Percentiles rank a stretch among this genome's conserved stretches.
phyloP scores from a whole-genome alignment of 2,329 filamentous ascomycete genomes.

The Aspergillus persii region DNA sequence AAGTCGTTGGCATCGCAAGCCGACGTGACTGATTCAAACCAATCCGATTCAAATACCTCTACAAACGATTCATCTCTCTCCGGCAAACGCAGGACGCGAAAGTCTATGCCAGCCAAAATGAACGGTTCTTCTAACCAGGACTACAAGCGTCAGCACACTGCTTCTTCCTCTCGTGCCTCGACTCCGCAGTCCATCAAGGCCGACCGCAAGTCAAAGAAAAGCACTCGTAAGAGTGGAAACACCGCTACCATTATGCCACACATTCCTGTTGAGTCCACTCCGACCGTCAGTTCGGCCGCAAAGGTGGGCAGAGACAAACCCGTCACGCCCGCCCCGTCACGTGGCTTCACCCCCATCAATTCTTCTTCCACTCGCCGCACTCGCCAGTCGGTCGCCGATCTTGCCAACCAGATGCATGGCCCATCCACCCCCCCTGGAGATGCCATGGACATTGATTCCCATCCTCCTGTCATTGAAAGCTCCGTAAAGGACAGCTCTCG shows the following conservation, averaged over 20 bases:
- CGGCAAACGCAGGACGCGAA: slow-evolving; percentile 12
- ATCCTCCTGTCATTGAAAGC: not conserved
- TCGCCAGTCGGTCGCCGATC: not conserved
- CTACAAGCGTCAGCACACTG: slow-evolving; percentile 4
- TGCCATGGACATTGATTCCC: not conserved
- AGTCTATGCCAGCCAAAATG: slow-evolving; percentile 17
- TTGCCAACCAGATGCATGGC: not conserved
- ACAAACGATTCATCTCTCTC: slow-evolving; percentile 5
- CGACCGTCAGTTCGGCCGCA: not conserved
- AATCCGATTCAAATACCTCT: not conserved
- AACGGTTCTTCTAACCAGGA: slow-evolving; percentile 9
- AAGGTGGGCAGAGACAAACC: slow-evolving; percentile 2
- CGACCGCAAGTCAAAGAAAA: slow-evolving; percentile 11
- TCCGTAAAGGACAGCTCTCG: not conserved
- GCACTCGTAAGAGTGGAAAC: slow-evolving; percentile 2
- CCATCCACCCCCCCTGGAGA: not conserved
- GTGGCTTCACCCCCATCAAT: not conserved
- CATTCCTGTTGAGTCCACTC: not conserved
- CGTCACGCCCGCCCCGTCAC: not conserved
- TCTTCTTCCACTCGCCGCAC: not conserved
- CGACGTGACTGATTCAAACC: slow-evolving; percentile 8
- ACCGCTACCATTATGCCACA: slow-evolving; percentile 6
- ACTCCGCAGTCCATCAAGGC: slow-evolving; percentile 11
- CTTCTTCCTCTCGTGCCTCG: slow-evolving; percentile 9
- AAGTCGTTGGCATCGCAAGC: slow-evolving; percentile 10